These are phyloP conservation scores for Pisolithus tinctorius DNA, from an alignment of 768 basidiomycete genomes.

Conservation along the genomic window DNA sequence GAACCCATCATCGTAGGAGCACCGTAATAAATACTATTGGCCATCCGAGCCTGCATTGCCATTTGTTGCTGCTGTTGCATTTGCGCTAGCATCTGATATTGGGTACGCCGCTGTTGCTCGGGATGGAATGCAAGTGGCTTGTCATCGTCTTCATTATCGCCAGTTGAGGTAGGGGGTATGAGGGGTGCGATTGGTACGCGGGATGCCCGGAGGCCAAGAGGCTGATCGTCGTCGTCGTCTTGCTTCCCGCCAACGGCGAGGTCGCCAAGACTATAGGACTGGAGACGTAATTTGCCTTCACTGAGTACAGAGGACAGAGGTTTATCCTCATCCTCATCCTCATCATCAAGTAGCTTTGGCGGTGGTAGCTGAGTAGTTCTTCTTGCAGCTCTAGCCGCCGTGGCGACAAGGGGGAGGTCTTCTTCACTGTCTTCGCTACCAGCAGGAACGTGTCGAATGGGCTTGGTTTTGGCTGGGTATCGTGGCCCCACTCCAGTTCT, in stretches of 20 bases:
- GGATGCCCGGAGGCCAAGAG: constrained; percentile 65
- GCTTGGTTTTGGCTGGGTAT: constrained; percentile 30
- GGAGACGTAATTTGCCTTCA: constrained; percentile 37
- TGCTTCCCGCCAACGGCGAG: constrained; percentile 13
- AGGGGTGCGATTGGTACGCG: constrained; percentile 25
- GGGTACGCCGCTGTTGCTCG: constrained; percentile 72
- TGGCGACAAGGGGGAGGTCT: constrained; percentile 68
- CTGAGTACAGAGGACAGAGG: constrained; percentile 60
- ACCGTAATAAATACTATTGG: constrained; percentile 69
- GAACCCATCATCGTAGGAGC: constrained; percentile 60
- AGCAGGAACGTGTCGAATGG: constrained; percentile 7
- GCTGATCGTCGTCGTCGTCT: constrained; percentile 61
- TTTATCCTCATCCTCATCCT: constrained; percentile 61
- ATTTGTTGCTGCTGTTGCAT: constrained; percentile 55
- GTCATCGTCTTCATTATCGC: constrained; percentile 57
- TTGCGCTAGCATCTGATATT: constrained; percentile 35
- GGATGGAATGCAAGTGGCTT: constrained; percentile 67
- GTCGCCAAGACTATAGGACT: constrained; percentile 37
- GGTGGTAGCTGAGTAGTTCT: constrained; percentile 31
- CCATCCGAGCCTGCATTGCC: constrained; percentile 74
- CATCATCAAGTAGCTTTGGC: constrained; percentile 18
- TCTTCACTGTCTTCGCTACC: constrained; percentile 55
- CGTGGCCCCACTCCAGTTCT: constrained; percentile 55
- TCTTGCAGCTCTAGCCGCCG: constrained; percentile 48
- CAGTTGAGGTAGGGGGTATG: constrained; percentile 20